phyloP scores from a whole-genome alignment of 1,284 basidiomycete genomes.

The Ceratobasidium sp. region DNA sequence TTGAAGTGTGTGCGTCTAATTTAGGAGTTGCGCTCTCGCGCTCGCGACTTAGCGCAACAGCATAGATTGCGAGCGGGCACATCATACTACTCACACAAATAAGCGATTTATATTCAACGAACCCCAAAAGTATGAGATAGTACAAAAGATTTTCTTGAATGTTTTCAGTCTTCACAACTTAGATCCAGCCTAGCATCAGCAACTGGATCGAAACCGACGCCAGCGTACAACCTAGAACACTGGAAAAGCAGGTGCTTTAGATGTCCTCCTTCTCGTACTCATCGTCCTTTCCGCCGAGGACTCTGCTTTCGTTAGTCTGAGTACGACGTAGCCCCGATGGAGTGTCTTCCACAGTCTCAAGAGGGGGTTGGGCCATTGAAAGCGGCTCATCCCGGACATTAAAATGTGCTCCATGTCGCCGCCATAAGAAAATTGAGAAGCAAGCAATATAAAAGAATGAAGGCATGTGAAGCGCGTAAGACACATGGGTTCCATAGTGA shows the following conservation, averaged over 20 bases:
- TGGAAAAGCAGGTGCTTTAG: background rate
- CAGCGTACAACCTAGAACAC: too few species aligned
- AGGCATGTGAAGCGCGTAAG: conserved; percentile 51
- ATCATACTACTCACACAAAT: too few species aligned
- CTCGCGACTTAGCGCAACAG: too few species aligned
- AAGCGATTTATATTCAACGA: too few species aligned
- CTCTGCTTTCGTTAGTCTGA: background rate
- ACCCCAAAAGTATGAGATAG: too few species aligned
- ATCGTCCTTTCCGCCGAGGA: conserved; percentile 16
- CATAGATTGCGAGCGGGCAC: too few species aligned
- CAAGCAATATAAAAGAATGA: conserved; percentile 51
- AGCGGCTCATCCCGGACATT: conserved; percentile 6
- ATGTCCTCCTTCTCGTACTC: conserved; percentile 24
- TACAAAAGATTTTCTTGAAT: too few species aligned
- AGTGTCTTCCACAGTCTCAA: conserved; percentile 1
- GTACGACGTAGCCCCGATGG: conserved; percentile 6
- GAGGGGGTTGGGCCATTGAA: conserved; percentile 23
- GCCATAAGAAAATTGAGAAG: conserved; percentile 50
- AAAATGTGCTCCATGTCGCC: conserved; percentile 9
- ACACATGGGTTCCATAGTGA: conserved; percentile 47
- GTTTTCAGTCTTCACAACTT: too few species aligned
- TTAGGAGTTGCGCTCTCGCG: too few species aligned
- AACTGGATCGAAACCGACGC: too few species aligned
- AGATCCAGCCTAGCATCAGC: too few species aligned
- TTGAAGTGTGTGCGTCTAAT: too few species aligned